Base-by-base conservation (phyloP, 1,284 basidiomycete genomes). In the Lignosus rhinocerotis region DNA sequence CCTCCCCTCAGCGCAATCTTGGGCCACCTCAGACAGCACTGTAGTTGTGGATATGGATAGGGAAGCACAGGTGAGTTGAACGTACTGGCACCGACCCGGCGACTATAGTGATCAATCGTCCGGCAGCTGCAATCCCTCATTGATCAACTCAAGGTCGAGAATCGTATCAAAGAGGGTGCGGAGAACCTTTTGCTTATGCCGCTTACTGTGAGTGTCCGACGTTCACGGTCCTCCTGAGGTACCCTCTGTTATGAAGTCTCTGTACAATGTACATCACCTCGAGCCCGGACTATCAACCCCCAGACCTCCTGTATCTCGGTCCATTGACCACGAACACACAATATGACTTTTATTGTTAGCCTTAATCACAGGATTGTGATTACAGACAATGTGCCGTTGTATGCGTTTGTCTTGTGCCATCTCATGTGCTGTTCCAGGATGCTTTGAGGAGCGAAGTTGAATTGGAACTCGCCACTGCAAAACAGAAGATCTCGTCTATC, bases 151-250 rank as follows among this genome's bases (percentile, higher is more conserved):
- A 82, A 84, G 61, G 78, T 87, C 59, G 87, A 92, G 72, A 85
- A 83, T 60, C 83, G 88, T 58, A 92, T 94, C 67, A 90, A 86
- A 70, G 91, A 93, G 72, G 93, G 93, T 16, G 93, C 93, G 1
- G 91, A 93, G 74, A 92, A 89, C 61, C 78, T 95, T 53, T 76
- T 95, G 47, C 84, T 84, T 60, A 84, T 90, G 73, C 77, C 81
- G 31, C 73, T 90, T 41, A 79, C 78, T 52, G 88, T 90, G 68
- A 64, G 80, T 71, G 19, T 50, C 30, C 32, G 16, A 19, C n/a
- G 31, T 10, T 34, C 46, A n/a, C 3, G 21, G 43, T 46, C 10
- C 1, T 19, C 7, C 10, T 17, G 6, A 16, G 14, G 39, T 17
- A 33, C 46, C 39, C 51, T 53, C 36, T 53, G 55, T 45, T 39